Evolutionary conservation across 2,329 filamentous ascomycete genomes (phyloP), one percentile per base, ranked within the genome.

Genomic region (Beauveria sp.): DNA sequence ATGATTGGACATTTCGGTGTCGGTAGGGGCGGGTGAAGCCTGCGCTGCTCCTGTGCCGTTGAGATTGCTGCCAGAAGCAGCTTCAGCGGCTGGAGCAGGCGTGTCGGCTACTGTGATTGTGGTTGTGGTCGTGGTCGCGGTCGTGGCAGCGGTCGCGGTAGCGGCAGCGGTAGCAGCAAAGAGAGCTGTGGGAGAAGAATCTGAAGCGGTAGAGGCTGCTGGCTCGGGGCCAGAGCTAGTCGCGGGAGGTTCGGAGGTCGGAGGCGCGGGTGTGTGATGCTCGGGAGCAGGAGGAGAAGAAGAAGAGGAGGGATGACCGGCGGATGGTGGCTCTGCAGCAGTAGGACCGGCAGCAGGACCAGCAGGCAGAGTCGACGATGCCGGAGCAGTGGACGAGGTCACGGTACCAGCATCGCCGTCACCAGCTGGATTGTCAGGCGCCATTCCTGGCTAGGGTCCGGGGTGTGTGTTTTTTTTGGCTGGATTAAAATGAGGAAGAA

Each of bases 1-100:
- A 65, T 73, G 70, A 65, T 66, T 71, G 62, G 72, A 69, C 73
- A 74, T 74, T 63, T 73, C 69, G 61, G 66, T 61, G 53, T 68
- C 67, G 58, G 61, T 55, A 38, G 62, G 55, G 49, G 65, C 58
- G 42, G 58, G 64, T 16, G 46, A 26, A 38, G 46, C 9, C 30
- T 26, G 30, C 20, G 16, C 56, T 34, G 56, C 56, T 28, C 46
- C 34, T 42, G 46, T 18, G 28, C 56, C 56, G 46, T 58, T 18
- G 56, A 30, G 18, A 9, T 50, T 14, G 34, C 34, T 20, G 24
- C 5, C 20, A 43, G 56, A 34, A 50, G 45, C 46, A 30, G 43
- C 40, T 56, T 56, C 55, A 26, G 55, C 42, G 8, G 55, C 20
- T 5, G 30, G n/a, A 38, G 55, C n/a, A 47, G 28, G 14, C 55